These are phyloP conservation scores for Huntiella savannae DNA, from an alignment of 2,329 filamentous ascomycete genomes.

Conservation along the genomic window DNA sequence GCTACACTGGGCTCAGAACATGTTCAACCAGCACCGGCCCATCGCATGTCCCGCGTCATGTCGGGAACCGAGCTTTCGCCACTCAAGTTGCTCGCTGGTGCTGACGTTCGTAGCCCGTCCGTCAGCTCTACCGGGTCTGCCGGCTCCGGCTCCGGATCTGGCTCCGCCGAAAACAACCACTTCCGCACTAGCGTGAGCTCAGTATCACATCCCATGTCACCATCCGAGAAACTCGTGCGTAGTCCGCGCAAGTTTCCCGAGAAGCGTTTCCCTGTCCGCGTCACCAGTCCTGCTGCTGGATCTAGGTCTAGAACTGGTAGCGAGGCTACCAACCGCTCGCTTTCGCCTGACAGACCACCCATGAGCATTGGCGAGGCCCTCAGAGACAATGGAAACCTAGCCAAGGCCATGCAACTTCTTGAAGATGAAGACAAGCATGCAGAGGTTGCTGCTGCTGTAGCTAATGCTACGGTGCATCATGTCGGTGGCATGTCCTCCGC, in stretches of 20 bases:
- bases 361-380: conserved; percentile 34
- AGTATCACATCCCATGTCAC: conserved; percentile 11
- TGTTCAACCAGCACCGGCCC: conserved; percentile 5
- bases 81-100: conserved; percentile 32
- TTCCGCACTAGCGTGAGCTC: conserved; percentile 12
- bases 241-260: conserved; percentile 33
- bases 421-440: conserved; percentile 29
- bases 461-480: conserved; percentile 8
- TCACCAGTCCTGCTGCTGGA: conserved; percentile 20
- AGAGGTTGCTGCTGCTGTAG: neutral
- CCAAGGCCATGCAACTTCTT: conserved; percentile 41
- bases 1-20: conserved; percentile 3
- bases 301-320: conserved; percentile 9
- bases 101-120: conserved; percentile 13
- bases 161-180: conserved; percentile 8
- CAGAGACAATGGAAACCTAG: conserved; percentile 34
- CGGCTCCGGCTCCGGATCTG: conserved; percentile 7
- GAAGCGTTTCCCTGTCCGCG: conserved; percentile 42
- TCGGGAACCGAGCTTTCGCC: conserved; percentile 39
- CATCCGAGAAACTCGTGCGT: conserved; percentile 17
- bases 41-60: conserved; percentile 31
- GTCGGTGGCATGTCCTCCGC: conserved; percentile 16
- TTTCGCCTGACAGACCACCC: conserved; percentile 14
- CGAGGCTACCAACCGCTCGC: conserved; percentile 9
- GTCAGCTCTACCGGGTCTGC: conserved; percentile 14